Base-by-base conservation (phyloP, 352 stramenopile genomes). In the Pythium aquatile region DNA sequence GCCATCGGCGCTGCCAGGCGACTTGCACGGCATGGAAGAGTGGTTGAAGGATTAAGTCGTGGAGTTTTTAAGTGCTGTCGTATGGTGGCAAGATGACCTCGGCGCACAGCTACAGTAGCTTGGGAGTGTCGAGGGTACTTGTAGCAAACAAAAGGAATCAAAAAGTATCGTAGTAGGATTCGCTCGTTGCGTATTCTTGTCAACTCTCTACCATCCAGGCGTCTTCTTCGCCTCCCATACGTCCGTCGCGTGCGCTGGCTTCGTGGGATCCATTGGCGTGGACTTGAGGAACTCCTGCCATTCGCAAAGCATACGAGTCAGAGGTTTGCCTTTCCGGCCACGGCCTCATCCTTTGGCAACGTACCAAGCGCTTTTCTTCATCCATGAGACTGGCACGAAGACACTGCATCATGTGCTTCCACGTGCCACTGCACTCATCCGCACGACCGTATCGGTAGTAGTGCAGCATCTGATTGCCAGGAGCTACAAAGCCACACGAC, bases 361-460 rank as follows among this genome's bases (percentile, higher is more conserved):
- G 51, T 61, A 85, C 77, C 78, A 74, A 54, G 47, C 78, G 75
- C 69, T 89, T 90, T 52, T 85, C 74, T 58, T 87, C 77, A 55
- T 88, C 78, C 86, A 94, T 94, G 55, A 92, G 78, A 66, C 78
- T 92, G 26, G 79, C 68, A 40, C 86, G 81, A 37, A 90, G 85
- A 66, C 86, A 94, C 52, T 89, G 70, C 61, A 83, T 90, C 81
- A 93, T 91, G 70, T 90, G 91, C 47, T 68, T 76, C 83, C 82
- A 93, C 51, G 78, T 93, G 46, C 70, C 82, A n/a, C 87, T 86
- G 78, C 86, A 94, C 67, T 90, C 77, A 52, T 94, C 86, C 26
- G 83, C 77, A 33, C 72, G 69, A 1, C 86, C 86, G 48, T 85
- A 74, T 35, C 83, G 78, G 62, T 94, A 94, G 65, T 90, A 92